Base-by-base conservation (phyloP, 2,329 filamentous ascomycete species). In the Fusarium sp. region DNA sequence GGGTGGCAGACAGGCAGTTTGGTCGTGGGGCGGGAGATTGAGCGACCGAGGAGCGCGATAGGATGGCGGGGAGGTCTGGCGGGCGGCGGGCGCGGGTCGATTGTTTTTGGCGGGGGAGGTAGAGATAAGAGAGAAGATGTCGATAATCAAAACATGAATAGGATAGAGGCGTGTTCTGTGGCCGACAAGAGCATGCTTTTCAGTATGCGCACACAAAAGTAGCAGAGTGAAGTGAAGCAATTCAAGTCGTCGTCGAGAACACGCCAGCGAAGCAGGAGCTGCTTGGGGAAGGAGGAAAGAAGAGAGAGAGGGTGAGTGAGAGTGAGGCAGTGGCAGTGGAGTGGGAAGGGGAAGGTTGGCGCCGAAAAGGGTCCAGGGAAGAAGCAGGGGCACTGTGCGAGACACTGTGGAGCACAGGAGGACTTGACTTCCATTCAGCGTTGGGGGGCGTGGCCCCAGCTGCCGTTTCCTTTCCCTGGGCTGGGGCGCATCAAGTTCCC, bases 101-200 rank as follows among this genome's bases (percentile, higher is more conserved):
- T 68, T 61, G 73, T 68, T 63, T 63, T 69, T 74, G 68, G 78
- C 72, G 75, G 78, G 76, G 78, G 63, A 52, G 64, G 45, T 43
- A 67, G 74, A 71, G 67, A 67, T 66, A 64, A 66, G 62, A 61
- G 39, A 54, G 58, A 67, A 61, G 70, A 64, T 45, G 59, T 50
- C 66, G 63, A 50, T 61, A 62, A 73, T 78, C 69, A 75, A 70
- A 72, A 57, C 70, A 65, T 74, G 69, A 75, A 70, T 57, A 52
- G 61, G 65, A 64, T 66, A 71, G 52, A 62, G 74, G 70, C 73
- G 78, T 75, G 75, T 74, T 78, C 71, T 73, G 74, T 75, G 66
- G 69, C 71, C 74, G 75, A 78, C 73, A 74, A 73, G 67, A 77
- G 76, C 79, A 81, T 81, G 67, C 74, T 79, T 73, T 76, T 78